Conservation (phyloP, 1,284 basidiomycete species). For the Austroboletus novae-zelandiae region DNA sequence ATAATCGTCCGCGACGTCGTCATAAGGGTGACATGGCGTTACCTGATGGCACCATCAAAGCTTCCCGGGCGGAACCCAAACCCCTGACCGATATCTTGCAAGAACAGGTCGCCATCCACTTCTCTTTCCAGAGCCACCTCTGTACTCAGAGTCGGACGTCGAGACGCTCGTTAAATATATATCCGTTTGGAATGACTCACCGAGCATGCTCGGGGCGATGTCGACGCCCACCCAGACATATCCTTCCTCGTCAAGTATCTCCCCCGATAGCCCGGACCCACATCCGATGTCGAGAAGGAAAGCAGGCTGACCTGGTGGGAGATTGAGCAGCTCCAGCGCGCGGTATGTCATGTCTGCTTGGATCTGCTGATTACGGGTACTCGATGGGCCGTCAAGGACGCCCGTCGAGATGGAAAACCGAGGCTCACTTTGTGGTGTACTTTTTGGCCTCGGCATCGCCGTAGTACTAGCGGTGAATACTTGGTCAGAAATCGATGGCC, state of each 20-base stretch:
- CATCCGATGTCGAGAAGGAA: slow-evolving; percentile 97
- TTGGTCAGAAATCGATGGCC: slow-evolving; percentile 11
- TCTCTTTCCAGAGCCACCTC: slow-evolving; percentile 94
- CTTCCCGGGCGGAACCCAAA: slow-evolving; percentile 94
- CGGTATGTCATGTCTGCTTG: slow-evolving; percentile 98
- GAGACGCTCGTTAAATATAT: neutral
- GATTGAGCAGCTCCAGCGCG: slow-evolving; percentile 86
- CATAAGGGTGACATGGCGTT: slow-evolving; percentile 10
- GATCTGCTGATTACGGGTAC: slow-evolving; percentile 94
- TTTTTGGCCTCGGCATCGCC: slow-evolving; percentile 94
- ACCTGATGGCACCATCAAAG: slow-evolving; percentile 98
- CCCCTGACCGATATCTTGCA: slow-evolving; percentile 92
- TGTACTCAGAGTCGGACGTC: slow-evolving; percentile 31
- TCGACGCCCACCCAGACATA: slow-evolving; percentile 95
- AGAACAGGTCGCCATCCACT: slow-evolving; percentile 89
- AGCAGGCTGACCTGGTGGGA: slow-evolving; percentile 75
- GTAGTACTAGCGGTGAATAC: slow-evolving; percentile 72
- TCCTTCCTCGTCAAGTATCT: slow-evolving; percentile 94
- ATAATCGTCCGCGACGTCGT: neutral
- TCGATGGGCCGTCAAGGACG: slow-evolving; percentile 31
- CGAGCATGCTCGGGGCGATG: slow-evolving; percentile 95
- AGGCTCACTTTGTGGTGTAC: slow-evolving; percentile 88
- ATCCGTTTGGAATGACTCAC: slow-evolving; percentile 42
- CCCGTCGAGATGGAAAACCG: neutral
- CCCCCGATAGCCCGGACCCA: slow-evolving; percentile 96